Base-by-base conservation (phyloP, 2,329 filamentous ascomycete genomes). In the Ophiostoma ulmi region DNA sequence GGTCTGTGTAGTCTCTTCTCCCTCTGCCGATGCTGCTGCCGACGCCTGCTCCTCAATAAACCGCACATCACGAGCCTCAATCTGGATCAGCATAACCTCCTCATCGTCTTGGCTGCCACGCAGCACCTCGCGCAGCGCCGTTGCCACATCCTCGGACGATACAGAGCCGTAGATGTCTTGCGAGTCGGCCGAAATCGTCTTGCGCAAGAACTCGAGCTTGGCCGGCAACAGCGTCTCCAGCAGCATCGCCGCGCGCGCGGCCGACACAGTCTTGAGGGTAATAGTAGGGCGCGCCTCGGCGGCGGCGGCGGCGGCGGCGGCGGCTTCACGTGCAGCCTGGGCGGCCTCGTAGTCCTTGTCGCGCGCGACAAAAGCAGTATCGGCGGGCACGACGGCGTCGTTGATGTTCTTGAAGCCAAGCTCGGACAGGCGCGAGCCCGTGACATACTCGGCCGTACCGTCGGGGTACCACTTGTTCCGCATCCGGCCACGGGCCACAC, bases 111-210 rank as follows among this genome's bases (percentile, higher is more conserved):
- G 74, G 38, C 76, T 35, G 74, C 72, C 73, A n/a, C 76, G 73
- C 67, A 83, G 75, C n/a, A 72, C 72, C 69, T 78, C 77, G 69
- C 78, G 79, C 74, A 83, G 75, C 35, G 74, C 67, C 35, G 74
- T 74, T 1, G 79, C 75, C 55, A 83, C 76, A 74, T 83, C 80
- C 69, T 68, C 73, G 65, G 75, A 73, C 35, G 81, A 80, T 7
- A 83, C 82, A 68, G 81, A 83, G 58, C 82, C 81, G 74, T 80
- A 82, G 71, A 83, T 83, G 72, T 39, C 69, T 35, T 67, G 48
- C 17, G 70, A 61, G 64, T 41, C 73, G 22, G 73, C 44, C 8
- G 75, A 73, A 74, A 79, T 80, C 63, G 78, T 76, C 70, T 79
- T 79, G 58, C 81, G 81, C 44, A 75, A 68, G 76, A 83, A 82